phyloP scores from a whole-genome alignment of 164 flowering plant species.

The Nymphaea thermarum region DNA sequence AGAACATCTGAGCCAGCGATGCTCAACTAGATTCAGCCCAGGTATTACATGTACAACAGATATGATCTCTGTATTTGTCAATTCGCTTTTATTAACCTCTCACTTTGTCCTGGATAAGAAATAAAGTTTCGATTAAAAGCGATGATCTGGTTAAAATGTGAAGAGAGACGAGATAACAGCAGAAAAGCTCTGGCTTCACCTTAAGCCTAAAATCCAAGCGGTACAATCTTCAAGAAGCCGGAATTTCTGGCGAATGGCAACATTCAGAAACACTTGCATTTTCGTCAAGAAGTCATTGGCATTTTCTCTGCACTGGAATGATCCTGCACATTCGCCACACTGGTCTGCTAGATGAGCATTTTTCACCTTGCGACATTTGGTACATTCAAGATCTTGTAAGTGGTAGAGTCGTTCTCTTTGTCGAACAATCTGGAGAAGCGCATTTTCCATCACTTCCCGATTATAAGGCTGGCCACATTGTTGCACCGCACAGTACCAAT shows the following conservation, averaged over 20 bases:
- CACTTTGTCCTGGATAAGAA: too few relatives aligned
- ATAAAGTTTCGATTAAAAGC: too few relatives aligned
- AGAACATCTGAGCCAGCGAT: too few relatives aligned
- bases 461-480: conserved; percentile 94
- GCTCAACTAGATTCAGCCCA: too few relatives aligned
- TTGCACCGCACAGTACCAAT: conserved; percentile 84
- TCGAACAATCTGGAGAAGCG: conserved; percentile 78
- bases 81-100: too few relatives aligned
- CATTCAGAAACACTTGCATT: conserved; percentile 58
- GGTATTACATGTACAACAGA: too few relatives aligned
- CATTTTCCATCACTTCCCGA: conserved; percentile 78
- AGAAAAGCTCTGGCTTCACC: not conserved
- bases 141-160: too few relatives aligned
- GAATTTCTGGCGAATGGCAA: conserved; percentile 60
- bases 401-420: conserved; percentile 90
- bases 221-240: conserved; percentile 59
- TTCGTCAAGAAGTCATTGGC: conserved; percentile 45
- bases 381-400: conserved; percentile 80
- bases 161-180: too few relatives aligned
- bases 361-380: conserved; percentile 72
- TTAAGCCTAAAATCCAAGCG: conserved; percentile 69
- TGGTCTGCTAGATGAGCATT: conserved; percentile 83
- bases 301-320: conserved; percentile 74
- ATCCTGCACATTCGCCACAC: conserved; percentile 65
- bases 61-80: too few relatives aligned